Base-by-base conservation (phyloP, 78 protist species). In the Mantamonas sphyraenae region DNA sequence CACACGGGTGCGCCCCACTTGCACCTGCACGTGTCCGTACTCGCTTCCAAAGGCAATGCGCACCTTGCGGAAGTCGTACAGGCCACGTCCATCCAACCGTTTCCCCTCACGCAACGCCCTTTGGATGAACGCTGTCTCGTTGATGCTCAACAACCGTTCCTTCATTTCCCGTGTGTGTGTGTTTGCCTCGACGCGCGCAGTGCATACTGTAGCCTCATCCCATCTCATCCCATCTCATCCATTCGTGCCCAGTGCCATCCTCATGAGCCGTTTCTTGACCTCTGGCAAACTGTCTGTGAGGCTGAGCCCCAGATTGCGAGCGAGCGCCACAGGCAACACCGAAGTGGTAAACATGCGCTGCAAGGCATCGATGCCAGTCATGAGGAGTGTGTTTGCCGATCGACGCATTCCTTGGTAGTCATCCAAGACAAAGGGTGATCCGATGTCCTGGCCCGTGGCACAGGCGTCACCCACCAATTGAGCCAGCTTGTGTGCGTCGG, bases 401-500 rank as follows among this genome's bases (percentile, higher is more conserved):
- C 10, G 5, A 9, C 63, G 63, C 33, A 10, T 33, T 7, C 42
- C 20, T 10, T 58, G 26, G 35, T 58, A 58, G 26, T 58, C 10
- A 9, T 7, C 35, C 5, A 58, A 10, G 26, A 58, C 63, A 5
- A 5, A 10, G 35, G 35, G 5, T 34, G 69, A 63, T 33, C 83
- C 83, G 38, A 82, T 66, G 22, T 70, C 68, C 56, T 66, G 64
- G n/a, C 88, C 88, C 33, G 74, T 43, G 26, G 39, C 33, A 16
- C 55, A 50, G 0, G 72, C 57, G 31, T 76, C 84, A 43, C 37
- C 37, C 2, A 83, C 38, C 0, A 43, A 53, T 2, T 42, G 1
- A 0, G 79, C 39, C 16, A 87, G 66, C 4, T 57, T 38, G 28
- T 55, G 50, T 20, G 65, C 92, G 71, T 87, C 92, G 0, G 56